A percentile compares a stretch with the other conserved stretches of the same genome.
These are phyloP conservation scores for Chimonanthus salicifolius DNA, from an alignment of 164 flowering plant genomes.

Conservation along the genomic window DNA sequence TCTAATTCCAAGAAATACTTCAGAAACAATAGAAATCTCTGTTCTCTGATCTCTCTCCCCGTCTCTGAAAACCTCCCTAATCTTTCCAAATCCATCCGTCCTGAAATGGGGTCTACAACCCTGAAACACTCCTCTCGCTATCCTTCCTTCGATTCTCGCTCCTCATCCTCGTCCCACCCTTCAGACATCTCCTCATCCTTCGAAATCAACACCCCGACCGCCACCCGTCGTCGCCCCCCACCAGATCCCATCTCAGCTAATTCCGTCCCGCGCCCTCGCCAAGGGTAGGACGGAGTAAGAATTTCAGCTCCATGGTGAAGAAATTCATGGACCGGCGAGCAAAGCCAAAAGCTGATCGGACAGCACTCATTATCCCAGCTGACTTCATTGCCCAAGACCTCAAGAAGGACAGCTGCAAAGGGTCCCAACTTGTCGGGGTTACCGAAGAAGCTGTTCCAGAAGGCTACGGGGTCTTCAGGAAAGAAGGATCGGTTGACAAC, in stretches of 20 bases:
- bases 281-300: slow-evolving; percentile 32
- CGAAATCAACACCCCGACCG: slow-evolving; percentile 29
- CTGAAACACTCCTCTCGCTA: slow-evolving; percentile 52
- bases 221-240: slow-evolving; percentile 9
- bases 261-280: slow-evolving; percentile 34
- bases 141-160: slow-evolving; percentile 48
- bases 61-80: neutral
- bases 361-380: slow-evolving; percentile 40
- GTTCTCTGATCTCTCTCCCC: neutral
- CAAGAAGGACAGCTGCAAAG: slow-evolving; percentile 58
- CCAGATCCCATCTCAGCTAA: slow-evolving; percentile 10
- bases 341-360: slow-evolving; percentile 21
- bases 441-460: slow-evolving; percentile 66
- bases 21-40: neutral
- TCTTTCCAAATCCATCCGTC: neutral
- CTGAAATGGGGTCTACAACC: slow-evolving; percentile 32
- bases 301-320: slow-evolving; percentile 58
- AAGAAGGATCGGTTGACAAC: neutral
- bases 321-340: slow-evolving; percentile 64
- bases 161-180: slow-evolving; percentile 44
- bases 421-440: slow-evolving; percentile 39
- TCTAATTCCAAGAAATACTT: neutral
- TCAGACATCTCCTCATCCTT: slow-evolving; percentile 59
- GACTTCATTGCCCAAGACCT: slow-evolving; percentile 62
- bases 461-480: slow-evolving; percentile 16